Conservation (phyloP, 208 protist species). For the Porcisia hertigi region DNA sequence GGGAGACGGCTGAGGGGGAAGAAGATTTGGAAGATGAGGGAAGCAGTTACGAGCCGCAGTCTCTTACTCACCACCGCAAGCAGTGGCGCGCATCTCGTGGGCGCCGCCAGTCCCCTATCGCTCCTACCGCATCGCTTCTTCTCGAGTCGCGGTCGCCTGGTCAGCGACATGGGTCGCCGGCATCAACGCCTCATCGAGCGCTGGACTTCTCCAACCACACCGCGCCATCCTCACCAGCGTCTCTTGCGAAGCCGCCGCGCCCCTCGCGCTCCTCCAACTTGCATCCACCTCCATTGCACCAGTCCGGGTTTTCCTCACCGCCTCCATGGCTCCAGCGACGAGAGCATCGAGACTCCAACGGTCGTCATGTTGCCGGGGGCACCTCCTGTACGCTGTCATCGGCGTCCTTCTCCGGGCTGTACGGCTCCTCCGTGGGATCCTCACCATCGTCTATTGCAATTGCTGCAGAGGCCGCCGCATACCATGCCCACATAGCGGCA, state of each 20-base stretch:
- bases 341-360: not conserved
- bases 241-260: constrained; percentile 17
- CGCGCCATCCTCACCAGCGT: constrained; percentile 13
- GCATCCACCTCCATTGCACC: constrained; percentile 10
- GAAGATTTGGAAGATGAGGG: not conserved
- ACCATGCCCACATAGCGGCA: constrained; percentile 26
- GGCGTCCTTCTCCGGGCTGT: not conserved
- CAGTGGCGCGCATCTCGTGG: not conserved
- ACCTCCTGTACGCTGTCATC: not conserved
- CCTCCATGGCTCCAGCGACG: constrained; percentile 19
- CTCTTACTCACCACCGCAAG: not conserved
- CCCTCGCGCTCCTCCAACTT: constrained; percentile 16
- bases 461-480: constrained; percentile 8
- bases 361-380: not conserved
- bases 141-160: not conserved
- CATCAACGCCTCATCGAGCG: constrained; percentile 22
- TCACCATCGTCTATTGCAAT: not conserved
- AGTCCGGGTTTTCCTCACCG: not conserved
- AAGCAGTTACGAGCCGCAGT: not conserved
- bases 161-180: not conserved
- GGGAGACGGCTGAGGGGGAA: not conserved
- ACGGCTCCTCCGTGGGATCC: not conserved
- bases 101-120: not conserved
- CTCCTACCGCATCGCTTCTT: not conserved
- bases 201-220: constrained; percentile 14